phyloP scores from a whole-genome alignment of 306 rosid species.

The Geum urbanum region DNA sequence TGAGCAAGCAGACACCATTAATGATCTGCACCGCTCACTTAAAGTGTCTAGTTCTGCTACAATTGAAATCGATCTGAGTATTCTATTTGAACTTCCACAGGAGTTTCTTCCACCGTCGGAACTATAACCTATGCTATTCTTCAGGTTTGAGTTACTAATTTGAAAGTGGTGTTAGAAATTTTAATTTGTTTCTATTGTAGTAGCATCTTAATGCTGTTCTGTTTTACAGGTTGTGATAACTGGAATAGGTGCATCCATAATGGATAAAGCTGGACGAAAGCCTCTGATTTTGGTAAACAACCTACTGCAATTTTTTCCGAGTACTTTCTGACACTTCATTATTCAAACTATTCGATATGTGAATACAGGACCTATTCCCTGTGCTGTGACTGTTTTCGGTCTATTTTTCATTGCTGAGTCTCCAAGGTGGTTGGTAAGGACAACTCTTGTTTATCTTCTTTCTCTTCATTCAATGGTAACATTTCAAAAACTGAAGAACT shows the following conservation, averaged over 20 bases:
- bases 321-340: too few relatives aligned
- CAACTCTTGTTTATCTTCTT: not conserved
- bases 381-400: conserved; percentile 67
- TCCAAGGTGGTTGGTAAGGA: conserved; percentile 93
- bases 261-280: conserved; percentile 76
- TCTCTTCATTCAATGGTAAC: not conserved
- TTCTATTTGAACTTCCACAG: conserved; percentile 30
- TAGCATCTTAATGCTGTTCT: conserved; percentile 1
- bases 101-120: conserved; percentile 58
- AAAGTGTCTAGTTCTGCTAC: conserved; percentile 2
- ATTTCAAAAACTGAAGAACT: not conserved
- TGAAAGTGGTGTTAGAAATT: not conserved
- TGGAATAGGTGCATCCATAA: conserved; percentile 47
- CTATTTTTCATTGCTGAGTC: conserved; percentile 86
- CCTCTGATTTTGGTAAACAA: too few relatives aligned
- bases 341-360: too few relatives aligned
- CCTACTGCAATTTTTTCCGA: too few relatives aligned
- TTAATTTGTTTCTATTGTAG: not conserved
- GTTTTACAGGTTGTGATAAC: conserved; percentile 58
- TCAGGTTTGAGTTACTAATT: conserved; percentile 42
- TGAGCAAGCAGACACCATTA: conserved; percentile 58
- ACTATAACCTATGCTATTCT: conserved; percentile 53
- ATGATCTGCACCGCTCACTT: not conserved
- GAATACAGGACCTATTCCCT: conserved; percentile 66
- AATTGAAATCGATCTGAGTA: conserved; percentile 4